Conservation (phyloP, 441 rosid genomes). For the Mallotus repandus region DNA sequence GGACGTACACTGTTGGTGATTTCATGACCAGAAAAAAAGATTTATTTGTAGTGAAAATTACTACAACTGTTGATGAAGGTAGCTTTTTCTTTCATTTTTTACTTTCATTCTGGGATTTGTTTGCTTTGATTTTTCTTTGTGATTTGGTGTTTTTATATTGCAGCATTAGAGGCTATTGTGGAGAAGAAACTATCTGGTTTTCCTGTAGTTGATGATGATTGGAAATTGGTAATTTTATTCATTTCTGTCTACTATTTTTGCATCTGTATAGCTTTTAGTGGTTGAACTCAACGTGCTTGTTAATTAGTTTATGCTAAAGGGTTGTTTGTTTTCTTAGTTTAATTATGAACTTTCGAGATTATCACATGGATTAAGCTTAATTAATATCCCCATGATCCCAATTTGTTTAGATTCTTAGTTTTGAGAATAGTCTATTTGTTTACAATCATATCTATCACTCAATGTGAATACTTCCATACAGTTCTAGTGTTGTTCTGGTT, state of each 20-base stretch:
- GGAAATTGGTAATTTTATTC: conserved; percentile 58
- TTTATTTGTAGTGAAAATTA: conserved; percentile 63
- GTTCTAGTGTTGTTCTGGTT: neutral
- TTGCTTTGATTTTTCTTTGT: neutral
- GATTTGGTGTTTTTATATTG: conserved; percentile 7
- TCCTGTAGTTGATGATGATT: conserved; percentile 80
- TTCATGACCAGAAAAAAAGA: conserved; percentile 66
- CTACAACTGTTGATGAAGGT: conserved; percentile 84
- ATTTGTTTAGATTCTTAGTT: neutral
- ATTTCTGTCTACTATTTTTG: no score
- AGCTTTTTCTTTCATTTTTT: neutral
- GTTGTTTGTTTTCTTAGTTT: neutral
- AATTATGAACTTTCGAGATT: neutral
- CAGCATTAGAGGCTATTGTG: conserved; percentile 74
- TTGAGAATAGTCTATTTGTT: neutral
- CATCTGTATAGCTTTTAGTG: neutral
- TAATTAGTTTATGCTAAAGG: neutral
- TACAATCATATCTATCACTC: neutral
- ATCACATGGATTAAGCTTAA: neutral
- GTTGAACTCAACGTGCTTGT: neutral
- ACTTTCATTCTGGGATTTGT: neutral
- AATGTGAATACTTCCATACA: neutral
- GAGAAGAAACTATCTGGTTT: conserved; percentile 82
- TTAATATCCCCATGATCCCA: neutral
- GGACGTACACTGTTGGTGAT: conserved; percentile 62